Conservation (phyloP, 768 basidiomycete species). For the Rhodocollybia butyracea region DNA sequence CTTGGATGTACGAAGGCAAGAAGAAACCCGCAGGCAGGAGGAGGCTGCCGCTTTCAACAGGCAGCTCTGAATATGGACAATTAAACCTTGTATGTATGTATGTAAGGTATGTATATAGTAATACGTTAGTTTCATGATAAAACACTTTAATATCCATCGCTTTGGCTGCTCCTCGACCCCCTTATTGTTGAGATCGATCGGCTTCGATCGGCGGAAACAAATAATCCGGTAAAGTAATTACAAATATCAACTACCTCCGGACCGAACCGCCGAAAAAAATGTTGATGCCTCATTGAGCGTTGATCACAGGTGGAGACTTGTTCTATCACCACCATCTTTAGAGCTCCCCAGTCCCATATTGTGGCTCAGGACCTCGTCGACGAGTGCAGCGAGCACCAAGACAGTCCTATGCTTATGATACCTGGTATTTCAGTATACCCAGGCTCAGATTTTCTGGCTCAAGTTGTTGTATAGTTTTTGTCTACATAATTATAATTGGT, state of each 20-base stretch:
- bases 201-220: too few species aligned
- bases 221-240: too few species aligned
- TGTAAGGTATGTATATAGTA: neutral
- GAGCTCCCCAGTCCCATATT: neutral
- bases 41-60: neutral
- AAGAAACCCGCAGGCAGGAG: neutral
- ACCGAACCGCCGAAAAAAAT: too few species aligned
- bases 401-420: neutral
- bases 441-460: too few species aligned
- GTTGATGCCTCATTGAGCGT: too few species aligned
- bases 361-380: neutral
- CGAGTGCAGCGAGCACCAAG: neutral
- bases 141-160: too few species aligned
- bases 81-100: neutral
- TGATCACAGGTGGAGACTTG: too few species aligned
- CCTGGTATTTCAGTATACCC: neutral
- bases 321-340: conserved; percentile 1
- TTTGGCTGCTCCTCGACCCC: too few species aligned
- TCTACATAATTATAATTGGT: neutral
- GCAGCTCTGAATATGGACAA: too few species aligned
- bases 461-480: neutral
- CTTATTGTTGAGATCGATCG: too few species aligned
- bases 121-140: neutral
- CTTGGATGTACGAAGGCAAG: neutral
- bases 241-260: too few species aligned